Evolutionary conservation across 176 grass and related monocot genomes (phyloP), one percentile per base, ranked within the genome.

Genomic region (Thinopyrum elongatum): DNA sequence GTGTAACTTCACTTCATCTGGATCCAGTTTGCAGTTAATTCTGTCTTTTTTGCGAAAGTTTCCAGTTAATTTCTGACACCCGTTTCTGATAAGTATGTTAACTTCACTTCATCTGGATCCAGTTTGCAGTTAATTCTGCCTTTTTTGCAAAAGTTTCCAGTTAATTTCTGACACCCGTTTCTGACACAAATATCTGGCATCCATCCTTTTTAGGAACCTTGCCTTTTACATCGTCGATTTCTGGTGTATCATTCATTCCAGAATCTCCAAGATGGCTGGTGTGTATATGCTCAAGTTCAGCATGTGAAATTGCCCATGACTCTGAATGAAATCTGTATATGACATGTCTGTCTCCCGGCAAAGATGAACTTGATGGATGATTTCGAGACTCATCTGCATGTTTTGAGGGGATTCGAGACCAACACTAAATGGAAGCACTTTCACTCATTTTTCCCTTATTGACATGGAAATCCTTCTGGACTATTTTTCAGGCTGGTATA

Each of bases 191-290:
- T 53, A 0, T 62, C 5, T 39, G 38, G 44, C 6, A 77, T 81
- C 31, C 70, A 79, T 92, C 38, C 15, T 28, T 82, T 89, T 30
- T 81, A 98, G 95, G 95, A 82, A 86, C 84, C 83, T 82, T 95
- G 62, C 93, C 91, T 77, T 98, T 93, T 80, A 94, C 84, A 47
- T 78, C 93, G 72, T 85, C 90, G 26, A 94, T 98, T 79, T 91
- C 90, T 86, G 88, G 85, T 70, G 80, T 98, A 49, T 95, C 92
- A 86, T 98, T 98, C 78, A 98, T 95, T 74, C 91, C 95, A 1
- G 93, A 98, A 80, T 98, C 95, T 79, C 93, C 95, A 69, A 94
- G 95, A 74, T 98, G 95, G 95, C 95, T 98, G 93, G 95, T 95
- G 81, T 75, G 86, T 78, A 44, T 51, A 78, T 85, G 38, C 58